Evolutionary conservation across 768 basidiomycete species (phyloP).

Genomic region (Podaxis carcinomalis): DNA sequence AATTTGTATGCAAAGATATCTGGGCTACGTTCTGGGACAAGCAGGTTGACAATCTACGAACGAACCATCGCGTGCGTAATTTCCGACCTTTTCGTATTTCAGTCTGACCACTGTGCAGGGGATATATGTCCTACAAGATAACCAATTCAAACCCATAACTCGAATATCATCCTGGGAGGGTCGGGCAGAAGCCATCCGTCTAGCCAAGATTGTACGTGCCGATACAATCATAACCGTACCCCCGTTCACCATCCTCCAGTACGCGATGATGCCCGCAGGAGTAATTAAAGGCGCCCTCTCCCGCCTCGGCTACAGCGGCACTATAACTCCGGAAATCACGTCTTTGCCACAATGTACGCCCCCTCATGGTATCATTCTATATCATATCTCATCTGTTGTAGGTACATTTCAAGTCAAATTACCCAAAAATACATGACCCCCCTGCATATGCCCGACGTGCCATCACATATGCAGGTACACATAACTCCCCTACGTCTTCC

Average conservation of each 20-base stretch:
- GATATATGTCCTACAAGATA: slow-evolving; percentile 91
- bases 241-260: slow-evolving; percentile 38
- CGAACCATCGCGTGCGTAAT: slow-evolving; percentile 79
- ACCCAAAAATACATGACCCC: slow-evolving; percentile 46
- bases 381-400: slow-evolving; percentile 20
- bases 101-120: slow-evolving; percentile 45
- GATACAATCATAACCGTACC: background rate
- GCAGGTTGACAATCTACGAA: slow-evolving; percentile 92
- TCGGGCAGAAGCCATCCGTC: slow-evolving; percentile 63
- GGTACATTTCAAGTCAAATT: slow-evolving; percentile 84
- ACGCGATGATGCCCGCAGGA: slow-evolving; percentile 78
- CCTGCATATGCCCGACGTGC: no score
- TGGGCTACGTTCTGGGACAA: slow-evolving; percentile 92
- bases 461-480: no score
- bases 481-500: no score
- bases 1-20: slow-evolving; percentile 96
- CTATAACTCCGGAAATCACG: slow-evolving; percentile 74
- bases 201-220: slow-evolving; percentile 61
- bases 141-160: slow-evolving; percentile 79
- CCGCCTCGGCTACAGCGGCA: slow-evolving; percentile 71
- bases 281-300: slow-evolving; percentile 80
- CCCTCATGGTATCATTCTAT: background rate
- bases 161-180: slow-evolving; percentile 82
- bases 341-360: slow-evolving; percentile 78
- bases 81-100: background rate